Conservation (phyloP, 257 asterid genomes). For the Ocimum tenuiflorum region DNA sequence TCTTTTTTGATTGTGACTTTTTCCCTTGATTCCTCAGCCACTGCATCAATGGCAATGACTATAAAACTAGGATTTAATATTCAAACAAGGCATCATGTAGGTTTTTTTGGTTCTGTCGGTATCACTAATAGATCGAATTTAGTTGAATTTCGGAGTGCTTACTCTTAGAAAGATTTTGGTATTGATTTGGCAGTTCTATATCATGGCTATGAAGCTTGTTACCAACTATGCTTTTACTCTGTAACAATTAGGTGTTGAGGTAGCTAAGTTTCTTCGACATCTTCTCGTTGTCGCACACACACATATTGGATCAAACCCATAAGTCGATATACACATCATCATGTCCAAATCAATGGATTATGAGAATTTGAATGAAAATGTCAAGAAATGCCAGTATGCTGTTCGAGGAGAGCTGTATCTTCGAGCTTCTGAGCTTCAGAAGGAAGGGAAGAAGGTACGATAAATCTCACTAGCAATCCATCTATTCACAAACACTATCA, state of each 20-base stretch:
- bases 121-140: neutral
- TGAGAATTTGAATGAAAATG: conserved; percentile 88
- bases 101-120: neutral
- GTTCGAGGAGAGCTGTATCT: conserved; percentile 99
- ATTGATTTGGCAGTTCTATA: neutral
- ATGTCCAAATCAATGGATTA: conserved; percentile 64
- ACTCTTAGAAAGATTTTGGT: neutral
- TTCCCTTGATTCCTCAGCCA: neutral
- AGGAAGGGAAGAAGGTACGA: conserved; percentile 94
- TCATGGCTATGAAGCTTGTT: neutral
- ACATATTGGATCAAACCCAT: neutral
- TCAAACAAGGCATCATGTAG: neutral
- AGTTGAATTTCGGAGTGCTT: neutral
- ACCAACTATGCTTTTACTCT: neutral
- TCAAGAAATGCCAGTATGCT: conserved; percentile 94
- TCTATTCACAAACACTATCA: neutral
- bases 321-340: conserved; percentile 7
- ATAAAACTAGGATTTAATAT: too few species aligned
- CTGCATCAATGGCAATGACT: neutral
- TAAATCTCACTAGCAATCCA: neutral
- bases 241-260: conserved; percentile 13
- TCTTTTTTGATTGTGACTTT: neutral
- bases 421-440: conserved; percentile 99
- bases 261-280: conserved; percentile 11
- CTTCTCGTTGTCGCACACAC: neutral